Conservation (phyloP, 179 eudicot genomes). For the Beta lomatogona region DNA sequence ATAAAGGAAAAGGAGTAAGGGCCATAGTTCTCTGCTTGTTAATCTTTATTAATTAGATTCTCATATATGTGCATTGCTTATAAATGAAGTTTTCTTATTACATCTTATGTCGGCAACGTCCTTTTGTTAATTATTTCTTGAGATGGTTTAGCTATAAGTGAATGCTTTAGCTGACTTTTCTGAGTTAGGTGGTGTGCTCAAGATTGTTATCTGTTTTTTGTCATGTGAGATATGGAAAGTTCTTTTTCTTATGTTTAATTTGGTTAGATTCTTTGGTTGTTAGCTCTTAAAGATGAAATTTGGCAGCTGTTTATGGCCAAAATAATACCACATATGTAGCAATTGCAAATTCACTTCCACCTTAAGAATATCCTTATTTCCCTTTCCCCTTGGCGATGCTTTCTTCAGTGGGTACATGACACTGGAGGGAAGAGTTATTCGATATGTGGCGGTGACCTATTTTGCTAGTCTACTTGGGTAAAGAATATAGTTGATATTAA, state of each 20-base stretch:
- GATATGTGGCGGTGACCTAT: slow-evolving; percentile 7
- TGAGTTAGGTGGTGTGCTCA: slow-evolving; percentile 18
- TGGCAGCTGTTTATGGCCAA: neutral
- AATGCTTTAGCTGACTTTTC: slow-evolving; percentile 18
- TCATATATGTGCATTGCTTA: too few relatives aligned
- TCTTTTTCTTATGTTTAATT: neutral
- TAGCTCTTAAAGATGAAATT: slow-evolving; percentile 12
- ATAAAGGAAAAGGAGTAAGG: too few relatives aligned
- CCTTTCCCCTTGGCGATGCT: neutral
- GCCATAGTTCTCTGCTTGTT: too few relatives aligned
- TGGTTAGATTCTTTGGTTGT: slow-evolving; percentile 2
- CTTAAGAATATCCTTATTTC: neutral
- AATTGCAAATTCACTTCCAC: slow-evolving; percentile 10
- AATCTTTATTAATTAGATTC: too few relatives aligned
- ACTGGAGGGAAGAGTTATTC: neutral
- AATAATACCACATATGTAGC: slow-evolving; percentile 1
- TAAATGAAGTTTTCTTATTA: neutral
- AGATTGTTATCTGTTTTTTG: neutral
- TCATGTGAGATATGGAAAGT: slow-evolving; percentile 3
- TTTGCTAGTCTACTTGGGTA: slow-evolving; percentile 8
- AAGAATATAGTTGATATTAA: neutral
- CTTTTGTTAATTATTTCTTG: slow-evolving; percentile 8
- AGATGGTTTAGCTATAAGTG: slow-evolving; percentile 19
- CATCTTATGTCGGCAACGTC: neutral
- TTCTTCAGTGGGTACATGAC: slow-evolving; percentile 16